Evolutionary conservation across 805 yeast genomes (phyloP), one percentile per base, ranked within the genome.

Genomic region (Candida endomychidarum): DNA sequence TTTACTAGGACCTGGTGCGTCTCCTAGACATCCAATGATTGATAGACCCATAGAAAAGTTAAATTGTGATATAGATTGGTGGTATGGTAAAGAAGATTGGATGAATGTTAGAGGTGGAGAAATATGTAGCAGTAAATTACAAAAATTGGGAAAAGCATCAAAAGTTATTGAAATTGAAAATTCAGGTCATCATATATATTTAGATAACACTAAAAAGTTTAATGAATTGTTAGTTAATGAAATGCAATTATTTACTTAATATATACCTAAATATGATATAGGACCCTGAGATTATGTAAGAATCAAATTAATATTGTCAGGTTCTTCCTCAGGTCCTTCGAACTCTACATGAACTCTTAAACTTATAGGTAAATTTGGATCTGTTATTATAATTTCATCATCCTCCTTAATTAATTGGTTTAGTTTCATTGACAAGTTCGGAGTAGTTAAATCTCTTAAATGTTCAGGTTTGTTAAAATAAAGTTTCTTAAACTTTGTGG

Each of bases 1-100:
- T 54, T 68, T 89, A 14, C 65, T 91, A 17, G 90, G 87, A 0
- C 95, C 96, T 5, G 99, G 98, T 3, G 98, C 96, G 0, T 78
- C 79, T 35, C 95, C 97, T 1, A 70, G 96, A 46, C 65, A 75
- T 51, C 95, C 98, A 1, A 65, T 91, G 38, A 49, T 60, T 4
- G 70, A 66, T 12, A 60, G 85, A 15, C 70, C 66, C 2, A 69
- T 83, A 10, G 61, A 74, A 21, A 63, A 70, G 16, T 59, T 83
- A 8, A 63, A 73, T 4, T 78, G 86, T 53, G 79, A 84, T 27
- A 67, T 88, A 23, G 58, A 74, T 5, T 93, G 98, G 97, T 65
- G 84, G 48, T 91, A 91, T 51, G 99, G 99, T 1, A 82, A 80
- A 46, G 70, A 76, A 31, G 83, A 78, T 50, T 78, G 82, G 82